A percentile compares a stretch with the other conserved stretches of the same genome.
These are phyloP conservation scores for Hymenoscyphus scutula DNA, from an alignment of 2,329 filamentous ascomycete genomes.

Conservation along the genomic window DNA sequence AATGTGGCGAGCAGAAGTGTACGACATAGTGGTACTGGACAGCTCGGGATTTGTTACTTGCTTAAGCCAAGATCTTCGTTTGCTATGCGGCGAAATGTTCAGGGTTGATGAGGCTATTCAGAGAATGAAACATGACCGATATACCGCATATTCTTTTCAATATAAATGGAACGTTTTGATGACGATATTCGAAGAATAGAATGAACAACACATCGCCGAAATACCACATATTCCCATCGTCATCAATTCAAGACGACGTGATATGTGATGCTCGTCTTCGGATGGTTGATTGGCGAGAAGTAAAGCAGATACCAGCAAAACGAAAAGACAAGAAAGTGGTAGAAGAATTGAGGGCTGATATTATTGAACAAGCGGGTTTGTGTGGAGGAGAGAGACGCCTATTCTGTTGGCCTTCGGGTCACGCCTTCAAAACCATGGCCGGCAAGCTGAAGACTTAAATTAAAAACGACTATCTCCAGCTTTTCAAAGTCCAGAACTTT, in stretches of 20 bases:
- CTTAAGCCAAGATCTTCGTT: not conserved
- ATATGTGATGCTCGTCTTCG: not conserved
- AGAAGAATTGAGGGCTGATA: not conserved
- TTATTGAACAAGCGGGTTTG: not conserved
- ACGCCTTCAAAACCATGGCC: not conserved
- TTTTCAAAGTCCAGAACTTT: not conserved
- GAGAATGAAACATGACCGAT: not conserved
- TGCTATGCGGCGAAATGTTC: not conserved
- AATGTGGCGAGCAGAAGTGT: not conserved
- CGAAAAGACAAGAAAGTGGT: not conserved
- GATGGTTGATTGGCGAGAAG: not conserved
- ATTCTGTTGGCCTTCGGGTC: not conserved
- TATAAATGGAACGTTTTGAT: not conserved
- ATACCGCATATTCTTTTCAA: not conserved
- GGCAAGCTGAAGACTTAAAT: not conserved
- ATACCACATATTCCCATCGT: conserved; percentile 1
- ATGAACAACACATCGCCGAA: not conserved
- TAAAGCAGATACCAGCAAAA: not conserved
- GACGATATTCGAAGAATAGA: not conserved
- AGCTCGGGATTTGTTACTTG: not conserved
- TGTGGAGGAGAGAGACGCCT: not conserved
- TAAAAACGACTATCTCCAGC: not conserved
- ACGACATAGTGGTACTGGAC: not conserved
- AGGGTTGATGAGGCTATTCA: conserved; percentile 1
- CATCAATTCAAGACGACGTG: not conserved